phyloP scores from a whole-genome alignment of 1,284 basidiomycete genomes.

The Trametes versicolor region DNA sequence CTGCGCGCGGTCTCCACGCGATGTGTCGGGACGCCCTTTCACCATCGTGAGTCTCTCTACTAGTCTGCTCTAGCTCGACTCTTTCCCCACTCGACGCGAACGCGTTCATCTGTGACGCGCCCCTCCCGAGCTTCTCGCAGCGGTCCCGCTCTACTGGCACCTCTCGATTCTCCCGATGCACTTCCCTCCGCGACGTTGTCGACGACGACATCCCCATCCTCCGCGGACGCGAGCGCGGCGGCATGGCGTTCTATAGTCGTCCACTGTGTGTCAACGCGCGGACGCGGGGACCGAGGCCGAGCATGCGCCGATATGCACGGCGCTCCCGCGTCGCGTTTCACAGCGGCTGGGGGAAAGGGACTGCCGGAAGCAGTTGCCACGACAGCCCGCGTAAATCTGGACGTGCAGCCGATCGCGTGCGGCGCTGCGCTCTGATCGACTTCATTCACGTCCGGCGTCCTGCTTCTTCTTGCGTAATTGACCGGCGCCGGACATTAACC shows the following conservation, averaged over 20 bases:
- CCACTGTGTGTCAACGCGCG: neutral
- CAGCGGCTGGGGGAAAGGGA: neutral
- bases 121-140: no score
- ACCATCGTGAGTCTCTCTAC: constrained; percentile 39
- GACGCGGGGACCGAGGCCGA: constrained; percentile 8
- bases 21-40: constrained; percentile 44
- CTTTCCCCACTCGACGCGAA: neutral
- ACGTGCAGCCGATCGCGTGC: neutral
- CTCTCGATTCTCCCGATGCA: no score
- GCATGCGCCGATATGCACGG: constrained; percentile 10
- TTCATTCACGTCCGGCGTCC: neutral
- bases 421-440: constrained; percentile 6
- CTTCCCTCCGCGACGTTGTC: neutral
- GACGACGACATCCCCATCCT: neutral
- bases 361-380: neutral
- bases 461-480: constrained; percentile 7
- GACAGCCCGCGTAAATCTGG: neutral
- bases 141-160: no score
- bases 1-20: constrained; percentile 42
- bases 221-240: constrained; percentile 8
- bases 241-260: neutral
- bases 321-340: neutral
- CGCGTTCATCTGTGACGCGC: no score
- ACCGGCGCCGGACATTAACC: constrained; percentile 5
- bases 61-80: neutral